These are phyloP conservation scores for Backusella macrospora DNA, from an alignment of 192 early-diverging fungal genomes.

Conservation along the genomic window DNA sequence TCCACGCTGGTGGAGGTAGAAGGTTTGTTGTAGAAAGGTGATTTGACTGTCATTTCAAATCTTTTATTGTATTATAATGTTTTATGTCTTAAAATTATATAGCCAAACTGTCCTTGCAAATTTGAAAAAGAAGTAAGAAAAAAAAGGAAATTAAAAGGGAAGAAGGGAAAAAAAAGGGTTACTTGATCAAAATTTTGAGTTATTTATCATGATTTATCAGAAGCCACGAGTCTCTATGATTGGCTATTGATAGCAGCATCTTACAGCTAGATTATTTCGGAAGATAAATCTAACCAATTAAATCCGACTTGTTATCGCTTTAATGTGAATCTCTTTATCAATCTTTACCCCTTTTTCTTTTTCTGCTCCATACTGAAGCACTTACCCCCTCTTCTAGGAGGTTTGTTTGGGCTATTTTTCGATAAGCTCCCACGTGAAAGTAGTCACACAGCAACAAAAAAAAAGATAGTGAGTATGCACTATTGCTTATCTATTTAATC, in stretches of 20 bases:
- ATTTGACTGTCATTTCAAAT: slow-evolving; percentile 36
- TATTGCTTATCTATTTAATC: slow-evolving; percentile 10
- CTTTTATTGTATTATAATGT: background rate
- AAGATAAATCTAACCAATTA: slow-evolving; percentile 12
- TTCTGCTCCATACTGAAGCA: background rate
- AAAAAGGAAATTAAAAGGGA: background rate
- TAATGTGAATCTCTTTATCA: slow-evolving; percentile 11
- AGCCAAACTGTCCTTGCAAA: background rate
- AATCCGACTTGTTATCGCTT: slow-evolving; percentile 5
- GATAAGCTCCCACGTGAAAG: background rate
- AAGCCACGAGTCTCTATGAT: background rate
- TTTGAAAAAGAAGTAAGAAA: background rate
- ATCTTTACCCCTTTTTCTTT: slow-evolving; percentile 4
- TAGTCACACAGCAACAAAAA: background rate
- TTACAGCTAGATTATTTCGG: slow-evolving; percentile 9
- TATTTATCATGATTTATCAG: slow-evolving; percentile 10
- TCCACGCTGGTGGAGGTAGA: slow-evolving; percentile 44
- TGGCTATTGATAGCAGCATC: slow-evolving; percentile 13
- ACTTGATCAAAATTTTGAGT: background rate
- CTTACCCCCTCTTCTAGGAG: slow-evolving; percentile 2
- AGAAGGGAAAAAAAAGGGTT: background rate
- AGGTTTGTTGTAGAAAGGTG: slow-evolving; percentile 43
- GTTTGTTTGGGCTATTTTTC: background rate
- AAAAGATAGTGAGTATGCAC: background rate
- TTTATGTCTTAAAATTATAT: background rate